Base-by-base conservation (phyloP, 192 early-diverging fungal species). In the Linnemannia zychae region DNA sequence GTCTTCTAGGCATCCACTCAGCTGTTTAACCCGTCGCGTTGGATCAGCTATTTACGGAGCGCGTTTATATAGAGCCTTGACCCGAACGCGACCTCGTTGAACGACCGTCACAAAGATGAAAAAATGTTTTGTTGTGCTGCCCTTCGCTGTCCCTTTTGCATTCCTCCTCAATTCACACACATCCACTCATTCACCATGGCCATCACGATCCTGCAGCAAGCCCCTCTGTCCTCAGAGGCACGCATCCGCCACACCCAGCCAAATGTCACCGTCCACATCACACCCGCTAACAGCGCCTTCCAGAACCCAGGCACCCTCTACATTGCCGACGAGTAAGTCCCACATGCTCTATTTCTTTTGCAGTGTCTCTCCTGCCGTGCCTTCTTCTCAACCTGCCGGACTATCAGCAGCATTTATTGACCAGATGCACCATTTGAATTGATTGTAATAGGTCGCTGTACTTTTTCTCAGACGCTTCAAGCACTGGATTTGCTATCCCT, bases 401-500 rank as follows among this genome's bases (percentile, higher is more conserved):
- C 13, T 31, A 28, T 3, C 57, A 3, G 0, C 28, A 31, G 13
- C 24, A 47, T 12, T 15, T 38, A 16, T 50, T 53, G 57, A 52
- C n/a, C 13, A 44, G 13, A 65, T n/a, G 31, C 28, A 11, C 24
- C 66, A 53, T 74, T 67, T 40, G 34, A 5, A 44, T 40, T 37
- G 22, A 34, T 44, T 3, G 46, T 38, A 16, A 38, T 73, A 94
- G 92, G 24, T 89, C 87, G 53, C 66, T 94, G 1, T 90, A 92
- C 72, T 93, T 90, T 66, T 90, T 88, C 84, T 90, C 91, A 22
- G 74, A 86, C 0, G 67, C 22, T 11, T 88, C 81, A 2, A 68
- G 88, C 50, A 78, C 87, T 63, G 90, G 91, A 22, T 86, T 94
- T 20, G 76, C 91, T 28, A 89, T 95, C 74, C 89, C 91, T 67